phyloP scores from a whole-genome alignment of 1,284 basidiomycete species.

The Cystobasidiaceae sp. region DNA sequence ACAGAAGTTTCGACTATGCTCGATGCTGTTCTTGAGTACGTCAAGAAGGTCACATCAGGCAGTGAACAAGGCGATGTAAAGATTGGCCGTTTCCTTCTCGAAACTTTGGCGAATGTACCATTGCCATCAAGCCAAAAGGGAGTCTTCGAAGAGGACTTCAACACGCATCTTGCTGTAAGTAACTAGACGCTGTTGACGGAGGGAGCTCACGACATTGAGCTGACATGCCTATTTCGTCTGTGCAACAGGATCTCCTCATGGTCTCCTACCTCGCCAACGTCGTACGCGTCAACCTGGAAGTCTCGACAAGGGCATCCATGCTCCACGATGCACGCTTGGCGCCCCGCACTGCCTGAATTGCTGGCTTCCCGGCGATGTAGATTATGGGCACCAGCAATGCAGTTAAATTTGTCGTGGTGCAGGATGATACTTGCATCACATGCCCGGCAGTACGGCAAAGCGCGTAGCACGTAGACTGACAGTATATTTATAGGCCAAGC shows the following conservation, averaged over 20 bases:
- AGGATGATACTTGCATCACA: no score
- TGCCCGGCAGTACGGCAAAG: no score
- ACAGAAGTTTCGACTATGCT: conserved; percentile 53
- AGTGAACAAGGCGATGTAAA: conserved; percentile 75
- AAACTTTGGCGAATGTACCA: conserved; percentile 61
- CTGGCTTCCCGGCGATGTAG: background rate
- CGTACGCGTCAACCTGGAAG: conserved; percentile 49
- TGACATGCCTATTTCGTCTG: background rate
- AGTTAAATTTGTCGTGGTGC: no score
- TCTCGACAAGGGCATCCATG: conserved; percentile 22
- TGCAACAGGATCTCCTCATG: conserved; percentile 45
- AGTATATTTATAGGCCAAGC: no score
- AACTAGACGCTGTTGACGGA: background rate
- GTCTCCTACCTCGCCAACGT: conserved; percentile 92
- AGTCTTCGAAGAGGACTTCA: conserved; percentile 56
- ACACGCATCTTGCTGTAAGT: conserved; percentile 58
- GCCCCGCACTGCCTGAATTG: conserved; percentile 9
- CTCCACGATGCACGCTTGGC: conserved; percentile 22
- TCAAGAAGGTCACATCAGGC: conserved; percentile 72
- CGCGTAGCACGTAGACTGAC: no score
- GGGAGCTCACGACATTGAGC: background rate
- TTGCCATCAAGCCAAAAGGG: conserved; percentile 56
- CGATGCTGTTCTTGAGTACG: conserved; percentile 78
- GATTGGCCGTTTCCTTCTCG: conserved; percentile 86
- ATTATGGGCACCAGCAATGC: no score